Base-by-base conservation (phyloP, 345 rosid genomes). In the Eucalyptus tenuipes region DNA sequence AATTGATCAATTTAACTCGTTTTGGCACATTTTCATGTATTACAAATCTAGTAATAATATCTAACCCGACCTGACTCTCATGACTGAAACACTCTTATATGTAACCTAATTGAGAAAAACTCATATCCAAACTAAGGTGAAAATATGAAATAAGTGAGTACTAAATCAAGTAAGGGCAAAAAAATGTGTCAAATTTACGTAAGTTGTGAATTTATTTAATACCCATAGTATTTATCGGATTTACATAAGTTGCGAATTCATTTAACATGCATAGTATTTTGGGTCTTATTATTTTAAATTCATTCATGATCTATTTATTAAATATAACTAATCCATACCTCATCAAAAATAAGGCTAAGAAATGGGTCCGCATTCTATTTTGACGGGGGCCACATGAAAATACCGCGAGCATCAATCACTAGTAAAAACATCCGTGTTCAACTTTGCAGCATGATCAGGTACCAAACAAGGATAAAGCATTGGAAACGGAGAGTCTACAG, bases 51-150 rank as follows among this genome's bases (percentile, higher is more conserved):
- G 61, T 55, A 55, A 55, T 24, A 10, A 24, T 55, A 55, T 0
- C 3, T 24, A 1, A 24, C 5, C 1, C 61, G 0, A 55, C 29
- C 6, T 18, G 0, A 52, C 29, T 10, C 29, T 10, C 24, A 2
- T 55, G 24, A 55, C 0, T 0, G 6, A 24, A 24, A 24, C 61
- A 55, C 61, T 55, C 3, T 13, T 55, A 55, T 24, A 55, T 24
- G 24, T 55, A 55, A 24, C 29, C 29, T 22, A 9, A 55, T 10
- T 24, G 27, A 55, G 29, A 25, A 25, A 55, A 55, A 24, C 6
- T 55, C 61, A 24, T 55, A 55, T 55, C 13, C 61, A 55, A 24
- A 55, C 6, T 55, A 25, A 55, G 29, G 6, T 55, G 61, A 55
- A 25, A 55, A 5, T 55, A 55, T 55, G 61, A 5, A 55, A 25